Conservation (phyloP, 2,329 filamentous ascomycete species). For the Penicillium sp. region DNA sequence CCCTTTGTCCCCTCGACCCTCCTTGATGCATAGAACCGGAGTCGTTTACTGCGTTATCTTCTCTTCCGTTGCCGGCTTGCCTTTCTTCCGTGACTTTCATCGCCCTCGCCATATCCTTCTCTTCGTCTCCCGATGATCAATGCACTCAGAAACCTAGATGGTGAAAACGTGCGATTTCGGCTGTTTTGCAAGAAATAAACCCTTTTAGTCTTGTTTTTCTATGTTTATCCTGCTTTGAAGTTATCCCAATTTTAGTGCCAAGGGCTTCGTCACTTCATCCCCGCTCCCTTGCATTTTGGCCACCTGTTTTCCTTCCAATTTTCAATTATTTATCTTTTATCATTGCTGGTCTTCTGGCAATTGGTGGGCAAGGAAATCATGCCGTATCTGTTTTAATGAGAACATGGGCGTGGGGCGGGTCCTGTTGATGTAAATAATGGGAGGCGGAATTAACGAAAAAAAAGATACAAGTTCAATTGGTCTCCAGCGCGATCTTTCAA, state of each 20-base stretch:
- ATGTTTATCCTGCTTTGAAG: constrained; percentile 8
- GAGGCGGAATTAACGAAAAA: constrained; percentile 23
- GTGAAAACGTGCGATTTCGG: constrained; percentile 26
- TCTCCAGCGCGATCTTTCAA: neutral
- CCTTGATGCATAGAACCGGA: constrained; percentile 40
- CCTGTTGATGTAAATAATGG: constrained; percentile 37
- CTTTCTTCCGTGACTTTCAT: constrained; percentile 18
- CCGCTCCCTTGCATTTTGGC: constrained; percentile 16
- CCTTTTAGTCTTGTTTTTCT: constrained; percentile 23
- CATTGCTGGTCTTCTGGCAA: constrained; percentile 19
- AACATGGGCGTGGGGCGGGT: constrained; percentile 31
- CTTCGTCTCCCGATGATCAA: constrained; percentile 18
- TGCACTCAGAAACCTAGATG: constrained; percentile 34
- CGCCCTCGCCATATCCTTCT: constrained; percentile 20
- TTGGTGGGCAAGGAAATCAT: constrained; percentile 29
- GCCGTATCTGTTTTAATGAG: constrained; percentile 37
- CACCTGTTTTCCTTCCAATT: constrained; percentile 10
- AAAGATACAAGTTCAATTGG: constrained; percentile 12
- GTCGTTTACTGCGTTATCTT: constrained; percentile 36
- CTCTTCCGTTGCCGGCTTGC: constrained; percentile 23
- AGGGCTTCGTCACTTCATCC: constrained; percentile 11
- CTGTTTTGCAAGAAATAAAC: constrained; percentile 22
- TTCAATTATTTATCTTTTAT: constrained; percentile 10
- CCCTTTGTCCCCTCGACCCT: constrained; percentile 19
- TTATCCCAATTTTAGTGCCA: constrained; percentile 9